These are phyloP conservation scores for Lyophyllum decastes DNA, from an alignment of 768 basidiomycete genomes.

Conservation along the genomic window DNA sequence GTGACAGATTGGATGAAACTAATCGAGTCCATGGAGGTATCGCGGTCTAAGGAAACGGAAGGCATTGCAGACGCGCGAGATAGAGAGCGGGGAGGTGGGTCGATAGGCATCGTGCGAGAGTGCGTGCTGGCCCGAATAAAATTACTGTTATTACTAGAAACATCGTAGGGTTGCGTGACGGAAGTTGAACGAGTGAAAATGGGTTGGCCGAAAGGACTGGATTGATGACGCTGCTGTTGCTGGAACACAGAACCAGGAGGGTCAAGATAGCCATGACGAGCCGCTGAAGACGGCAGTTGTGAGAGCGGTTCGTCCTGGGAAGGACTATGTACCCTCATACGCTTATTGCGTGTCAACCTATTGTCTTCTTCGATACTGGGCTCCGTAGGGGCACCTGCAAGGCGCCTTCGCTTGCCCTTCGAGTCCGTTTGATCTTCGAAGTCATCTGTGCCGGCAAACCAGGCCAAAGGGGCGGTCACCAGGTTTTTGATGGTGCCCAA, in stretches of 20 bases:
- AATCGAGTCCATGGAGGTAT: constrained; percentile 38
- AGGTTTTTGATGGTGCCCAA: constrained; percentile 65
- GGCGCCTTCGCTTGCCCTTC: constrained; percentile 57
- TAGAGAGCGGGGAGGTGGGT: constrained; percentile 49
- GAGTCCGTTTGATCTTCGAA: constrained; percentile 47
- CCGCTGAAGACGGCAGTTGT: constrained; percentile 19
- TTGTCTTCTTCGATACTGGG: constrained; percentile 32
- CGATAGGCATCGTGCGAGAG: constrained; percentile 72
- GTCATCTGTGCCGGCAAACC: constrained; percentile 53
- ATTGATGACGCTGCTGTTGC: constrained; percentile 21
- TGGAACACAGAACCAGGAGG: constrained; percentile 51
- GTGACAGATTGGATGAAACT: constrained; percentile 27
- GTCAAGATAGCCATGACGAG: constrained; percentile 47
- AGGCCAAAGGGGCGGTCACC: constrained; percentile 65
- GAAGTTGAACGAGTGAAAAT: constrained; percentile 27
- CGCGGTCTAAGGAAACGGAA: constrained; percentile 43
- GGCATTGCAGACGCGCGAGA: constrained; percentile 40
- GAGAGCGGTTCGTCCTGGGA: constrained; percentile 33
- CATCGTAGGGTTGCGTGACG: constrained; percentile 27
- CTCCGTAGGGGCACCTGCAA: constrained; percentile 31
- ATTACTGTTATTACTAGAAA: constrained; percentile 29
- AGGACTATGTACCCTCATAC: constrained; percentile 55
- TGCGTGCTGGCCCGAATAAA: constrained; percentile 35
- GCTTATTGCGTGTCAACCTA: constrained; percentile 44
- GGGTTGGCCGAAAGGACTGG: constrained; percentile 21